Base-by-base conservation (phyloP, 495 filamentous ascomycete genomes). In the Letharia lupina region DNA sequence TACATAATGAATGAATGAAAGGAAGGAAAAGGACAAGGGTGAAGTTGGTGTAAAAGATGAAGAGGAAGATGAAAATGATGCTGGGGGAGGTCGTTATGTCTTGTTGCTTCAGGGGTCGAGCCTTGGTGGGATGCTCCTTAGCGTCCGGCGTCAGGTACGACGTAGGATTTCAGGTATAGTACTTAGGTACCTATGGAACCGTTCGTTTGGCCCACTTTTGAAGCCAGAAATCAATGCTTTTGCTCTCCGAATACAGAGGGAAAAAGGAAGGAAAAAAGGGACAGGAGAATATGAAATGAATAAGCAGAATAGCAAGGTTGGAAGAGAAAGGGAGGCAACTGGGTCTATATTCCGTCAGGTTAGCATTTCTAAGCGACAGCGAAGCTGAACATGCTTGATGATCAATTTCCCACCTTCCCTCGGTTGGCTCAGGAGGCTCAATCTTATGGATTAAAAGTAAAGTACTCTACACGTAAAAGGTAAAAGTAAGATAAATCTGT, bases 1-100 rank as follows among this genome's bases (percentile, higher is more conserved):
- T 62, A 68, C 70, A 67, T 40, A 56, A 63, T 52, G 40, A 47
- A 63, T 52, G 40, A 47, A 71, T 69, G 69, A 68, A 73, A 73
- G 59, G 69, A 65, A 63, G 35, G 48, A n/a, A 37, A 44, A 50
- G 48, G 62, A 50, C 16, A 37, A 44, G 12, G 23, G n/a, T 54
- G 57, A 39, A 23, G 47, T 9, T 48, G 47, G 7, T n/a, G 47
- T 13, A 35, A 42, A 48, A 20, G 62, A 48, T 48, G 44, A 44
- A 20, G 23, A 28, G 23, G 23, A 28, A 28, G 23, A 28, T 28
- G 31, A 28, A 8, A 56, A 59, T 52, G 40, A 71, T 68, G 69
- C 57, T 70, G 70, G 69, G 70, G 67, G 61, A 68, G 69, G 68
- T 62, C 59, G 23, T 60, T 3, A 23, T 35, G 4, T 7, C 10